Conservation (phyloP, 1,139 yeast species). For the Geotrichum klebahnii region DNA sequence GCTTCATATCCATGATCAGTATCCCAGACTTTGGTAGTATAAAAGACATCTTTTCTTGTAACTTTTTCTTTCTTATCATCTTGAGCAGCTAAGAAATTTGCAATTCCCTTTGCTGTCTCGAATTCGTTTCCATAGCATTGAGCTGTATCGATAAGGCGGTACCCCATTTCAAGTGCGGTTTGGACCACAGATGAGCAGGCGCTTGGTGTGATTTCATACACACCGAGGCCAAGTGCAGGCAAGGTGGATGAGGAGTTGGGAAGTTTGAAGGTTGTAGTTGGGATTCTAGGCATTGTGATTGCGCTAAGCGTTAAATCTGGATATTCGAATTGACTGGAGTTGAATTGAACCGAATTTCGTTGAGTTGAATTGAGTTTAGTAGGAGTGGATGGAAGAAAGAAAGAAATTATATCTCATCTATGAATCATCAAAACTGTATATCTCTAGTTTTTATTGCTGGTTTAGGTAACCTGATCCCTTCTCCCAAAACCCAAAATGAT, state of each 20-base stretch:
- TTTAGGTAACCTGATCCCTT: too few relatives aligned
- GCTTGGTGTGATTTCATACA: slow-evolving; percentile 46
- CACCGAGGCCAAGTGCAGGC: slow-evolving; percentile 59
- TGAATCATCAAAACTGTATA: too few relatives aligned
- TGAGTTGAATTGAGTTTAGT: too few relatives aligned
- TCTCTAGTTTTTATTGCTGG: too few relatives aligned
- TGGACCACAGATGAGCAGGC: slow-evolving; percentile 46
- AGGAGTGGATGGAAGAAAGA: too few relatives aligned
- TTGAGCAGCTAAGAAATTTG: slow-evolving; percentile 43
- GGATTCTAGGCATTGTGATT: too few relatives aligned
- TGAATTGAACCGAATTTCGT: too few relatives aligned
- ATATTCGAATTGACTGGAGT: neutral
- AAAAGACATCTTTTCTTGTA: slow-evolving; percentile 51
- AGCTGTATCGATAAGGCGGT: slow-evolving; percentile 68
- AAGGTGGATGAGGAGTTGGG: slow-evolving; percentile 33
- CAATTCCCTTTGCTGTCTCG: slow-evolving; percentile 51
- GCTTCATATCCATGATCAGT: slow-evolving; percentile 54
- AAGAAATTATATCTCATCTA: too few relatives aligned
- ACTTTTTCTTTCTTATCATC: slow-evolving; percentile 38
- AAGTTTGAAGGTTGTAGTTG: too few relatives aligned
- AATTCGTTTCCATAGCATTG: slow-evolving; percentile 54
- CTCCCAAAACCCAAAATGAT: too few relatives aligned
- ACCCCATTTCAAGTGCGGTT: slow-evolving; percentile 57
- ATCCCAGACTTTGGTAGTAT: slow-evolving; percentile 67
- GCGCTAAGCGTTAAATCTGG: neutral